Conservation (phyloP, 2,329 filamentous ascomycete genomes). For the Grosmannia penicillata region DNA sequence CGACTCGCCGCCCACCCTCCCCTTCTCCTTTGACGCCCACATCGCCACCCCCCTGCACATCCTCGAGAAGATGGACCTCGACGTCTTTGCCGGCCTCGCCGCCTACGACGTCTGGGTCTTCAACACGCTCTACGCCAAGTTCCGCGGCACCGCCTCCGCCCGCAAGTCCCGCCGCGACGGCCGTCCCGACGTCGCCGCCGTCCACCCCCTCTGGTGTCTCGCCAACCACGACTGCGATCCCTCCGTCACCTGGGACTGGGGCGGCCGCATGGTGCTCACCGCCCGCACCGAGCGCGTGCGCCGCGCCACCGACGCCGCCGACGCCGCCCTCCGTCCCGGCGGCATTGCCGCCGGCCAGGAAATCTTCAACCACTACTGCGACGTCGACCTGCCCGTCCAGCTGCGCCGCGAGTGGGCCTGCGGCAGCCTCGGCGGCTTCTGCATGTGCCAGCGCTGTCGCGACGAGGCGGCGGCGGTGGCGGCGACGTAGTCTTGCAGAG, state of each 20-base stretch:
- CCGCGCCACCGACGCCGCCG: conserved; percentile 21
- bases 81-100: conserved; percentile 47
- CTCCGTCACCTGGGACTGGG: conserved; percentile 91
- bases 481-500: background rate
- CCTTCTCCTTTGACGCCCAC: conserved; percentile 65
- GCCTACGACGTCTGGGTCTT: conserved; percentile 67
- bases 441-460: conserved; percentile 71
- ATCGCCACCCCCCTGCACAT: conserved; percentile 62
- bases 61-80: conserved; percentile 71
- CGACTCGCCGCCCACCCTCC: conserved; percentile 40
- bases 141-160: conserved; percentile 82
- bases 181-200: conserved; percentile 78
- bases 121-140: conserved; percentile 86
- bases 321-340: too few species aligned
- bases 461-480: conserved; percentile 41
- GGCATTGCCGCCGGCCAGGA: conserved; percentile 70
- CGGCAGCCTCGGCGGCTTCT: conserved; percentile 77
- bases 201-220: conserved; percentile 91
- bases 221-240: conserved; percentile 95
- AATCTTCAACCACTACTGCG: conserved; percentile 88
- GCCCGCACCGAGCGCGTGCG: conserved; percentile 43
- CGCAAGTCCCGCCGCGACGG: conserved; percentile 63
- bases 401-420: conserved; percentile 78
- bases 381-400: conserved; percentile 61
- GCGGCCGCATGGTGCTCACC: conserved; percentile 59